Base-by-base conservation (phyloP, 495 filamentous ascomycete genomes). In the Hypoxylon fragiforme region DNA sequence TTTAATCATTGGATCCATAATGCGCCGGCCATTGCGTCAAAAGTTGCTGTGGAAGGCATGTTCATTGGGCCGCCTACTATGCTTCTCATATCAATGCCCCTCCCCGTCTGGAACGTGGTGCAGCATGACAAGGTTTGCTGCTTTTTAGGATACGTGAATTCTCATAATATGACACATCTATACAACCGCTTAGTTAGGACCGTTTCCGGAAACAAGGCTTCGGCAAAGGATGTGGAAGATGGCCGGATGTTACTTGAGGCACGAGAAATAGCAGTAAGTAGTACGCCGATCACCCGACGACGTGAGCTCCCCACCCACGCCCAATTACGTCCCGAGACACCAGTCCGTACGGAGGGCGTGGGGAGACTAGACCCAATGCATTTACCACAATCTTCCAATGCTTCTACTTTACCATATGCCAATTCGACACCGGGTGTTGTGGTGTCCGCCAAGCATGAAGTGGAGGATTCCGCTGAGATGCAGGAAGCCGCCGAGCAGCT, bases 391-490 rank as follows among this genome's bases (percentile, higher is more conserved):
- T 54, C 62, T 6, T 48, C 55, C 19, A 20, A 35, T 24, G 32
- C 58, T 31, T 32, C 65, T 7, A 50, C 20, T 39, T 44, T 63
- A 2, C n/a, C 58, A 14, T 65, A 65, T 53, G 13, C 58, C 18
- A 59, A 19, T 20, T 44, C 62, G 9, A 63, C 50, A 13, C 62
- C 65, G 2, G 49, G 49, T 1, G 50, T 66, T 13, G 46, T 43
- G 7, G 49, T 55, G n/a, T 47, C 59, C 2, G 56, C 58, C 24
- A 79, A 80, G 53, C 71, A 77, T 18, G 77, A 81, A 8, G 77
- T 77, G 9, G 79, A 81, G 57, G 80, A 81, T 41, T 77, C 79
- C 8, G 78, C 74, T 12, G 80, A 83, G 64, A 81, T 83, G 77
- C 75, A 80, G 35, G 78, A 81, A 63, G 80, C 80, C 34, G 80